Conservation (phyloP, 441 rosid genomes). For the Populus tomentosa region DNA sequence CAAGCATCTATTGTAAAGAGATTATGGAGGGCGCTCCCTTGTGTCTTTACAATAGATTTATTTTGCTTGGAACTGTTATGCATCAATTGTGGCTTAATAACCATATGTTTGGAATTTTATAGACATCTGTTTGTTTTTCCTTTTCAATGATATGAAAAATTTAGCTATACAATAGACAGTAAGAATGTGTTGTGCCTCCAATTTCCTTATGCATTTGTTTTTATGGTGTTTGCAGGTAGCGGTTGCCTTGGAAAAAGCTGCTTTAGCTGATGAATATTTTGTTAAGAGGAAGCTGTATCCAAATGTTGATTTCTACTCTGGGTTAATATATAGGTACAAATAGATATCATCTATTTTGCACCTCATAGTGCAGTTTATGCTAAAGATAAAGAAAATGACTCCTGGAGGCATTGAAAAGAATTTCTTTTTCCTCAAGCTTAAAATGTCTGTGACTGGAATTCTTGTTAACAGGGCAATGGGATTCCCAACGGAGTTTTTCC, state of each 20-base stretch:
- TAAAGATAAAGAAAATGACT: neutral
- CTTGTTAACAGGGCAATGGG: constrained; percentile 82
- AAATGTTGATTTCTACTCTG: constrained; percentile 97
- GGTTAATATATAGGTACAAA: constrained; percentile 76
- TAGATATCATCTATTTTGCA: neutral
- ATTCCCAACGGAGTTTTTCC: constrained; percentile 97
- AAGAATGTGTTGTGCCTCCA: neutral
- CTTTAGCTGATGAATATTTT: constrained; percentile 87
- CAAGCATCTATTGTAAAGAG: no score
- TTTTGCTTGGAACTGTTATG: neutral
- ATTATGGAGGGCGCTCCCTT: no score
- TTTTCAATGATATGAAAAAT: neutral
- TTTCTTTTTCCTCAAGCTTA: neutral
- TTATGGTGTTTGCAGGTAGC: constrained; percentile 60
- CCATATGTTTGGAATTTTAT: no score
- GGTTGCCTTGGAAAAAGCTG: constrained; percentile 93
- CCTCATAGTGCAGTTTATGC: neutral
- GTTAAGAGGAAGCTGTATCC: constrained; percentile 91
- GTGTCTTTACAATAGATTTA: no score
- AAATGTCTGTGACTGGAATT: neutral
- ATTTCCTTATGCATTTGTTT: neutral
- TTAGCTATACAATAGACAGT: neutral
- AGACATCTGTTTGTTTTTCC: neutral
- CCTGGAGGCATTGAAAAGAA: neutral
- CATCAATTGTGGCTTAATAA: neutral